Evolutionary conservation across 495 filamentous ascomycete species (phyloP), one percentile per base, ranked within the genome.

Genomic region (Aspergillus bertholletiae): DNA sequence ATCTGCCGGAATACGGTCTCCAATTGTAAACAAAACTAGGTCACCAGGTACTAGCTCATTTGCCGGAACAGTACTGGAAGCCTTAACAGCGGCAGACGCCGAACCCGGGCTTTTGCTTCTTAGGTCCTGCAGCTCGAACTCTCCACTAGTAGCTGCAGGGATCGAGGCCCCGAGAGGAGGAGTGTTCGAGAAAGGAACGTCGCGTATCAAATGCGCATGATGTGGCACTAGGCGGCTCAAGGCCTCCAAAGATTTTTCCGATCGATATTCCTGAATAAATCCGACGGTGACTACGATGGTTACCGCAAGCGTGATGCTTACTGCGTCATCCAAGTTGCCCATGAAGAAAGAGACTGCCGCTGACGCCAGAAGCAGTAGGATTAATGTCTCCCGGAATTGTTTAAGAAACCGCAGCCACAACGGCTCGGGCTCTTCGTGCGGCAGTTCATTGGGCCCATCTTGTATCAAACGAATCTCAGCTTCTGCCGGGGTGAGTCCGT

Each of bases 191-290:
- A 53, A 49, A 40, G 65, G 70, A 27, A 70, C 56, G 32, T 83
- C 81, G 48, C 94, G 85, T 32, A 97, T 89, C 9, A 96, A 74
- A 67, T 99, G 91, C 5, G 94, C 94, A 70, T 90, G 89, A 66
- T 97, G 92, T 22, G 94, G 95, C 0, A 97, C 92, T 27, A 99
- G 74, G 56, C 92, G 89, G 65, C 87, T 96, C 51, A 99, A 77
- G 46, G 94, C 94, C 69, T 97, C 94, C 64, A 99, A 82, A 2
- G 92, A 96, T 72, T 97, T 96, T 67, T 99, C 95, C 37, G 93
- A 97, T 53, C 95, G 83, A 67, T 97, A 97, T 70, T 99, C 94
- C 66, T 99, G 94, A 52, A 97, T 82, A 63, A 99, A 99, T 11
- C 91, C 94, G 48, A 97, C 94, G 1, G 88, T 88, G 34, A 97